phyloP scores from a whole-genome alignment of 495 filamentous ascomycete genomes.

The Podospora didyma region DNA sequence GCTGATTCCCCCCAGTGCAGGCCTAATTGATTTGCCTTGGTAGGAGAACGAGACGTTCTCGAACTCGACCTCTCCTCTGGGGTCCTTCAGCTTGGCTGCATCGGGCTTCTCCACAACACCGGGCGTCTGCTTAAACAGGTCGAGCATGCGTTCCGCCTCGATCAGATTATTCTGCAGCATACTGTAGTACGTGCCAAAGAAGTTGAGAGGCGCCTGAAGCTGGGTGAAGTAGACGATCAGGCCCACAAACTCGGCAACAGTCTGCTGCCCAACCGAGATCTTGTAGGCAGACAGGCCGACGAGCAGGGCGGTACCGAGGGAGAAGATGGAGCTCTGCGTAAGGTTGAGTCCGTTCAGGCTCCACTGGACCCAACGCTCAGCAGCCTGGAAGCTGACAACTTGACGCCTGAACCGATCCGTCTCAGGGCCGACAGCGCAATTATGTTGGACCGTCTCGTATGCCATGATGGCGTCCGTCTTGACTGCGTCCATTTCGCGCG shows the following conservation, averaged over 20 bases:
- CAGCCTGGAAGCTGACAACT: constrained; percentile 71
- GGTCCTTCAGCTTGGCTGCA: constrained; percentile 50
- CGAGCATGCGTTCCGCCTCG: constrained; percentile 85
- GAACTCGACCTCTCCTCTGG: constrained; percentile 75
- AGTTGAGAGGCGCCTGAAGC: constrained; percentile 88
- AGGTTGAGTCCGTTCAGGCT: constrained; percentile 87
- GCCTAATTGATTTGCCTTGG: constrained; percentile 51
- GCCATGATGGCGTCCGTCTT: constrained; percentile 95
- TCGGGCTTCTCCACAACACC: constrained; percentile 66
- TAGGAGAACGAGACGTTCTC: constrained; percentile 83
- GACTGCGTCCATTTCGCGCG: constrained; percentile 86
- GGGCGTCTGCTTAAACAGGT: constrained; percentile 86
- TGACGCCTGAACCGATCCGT: constrained; percentile 74
- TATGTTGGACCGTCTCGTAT: constrained; percentile 97
- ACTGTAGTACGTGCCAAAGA: constrained; percentile 93
- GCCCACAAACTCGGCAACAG: constrained; percentile 74
- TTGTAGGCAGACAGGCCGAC: constrained; percentile 87
- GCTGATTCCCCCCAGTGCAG: constrained; percentile 71
- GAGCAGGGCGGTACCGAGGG: constrained; percentile 77
- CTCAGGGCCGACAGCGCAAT: constrained; percentile 89
- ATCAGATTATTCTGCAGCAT: constrained; percentile 92
- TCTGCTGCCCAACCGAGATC: constrained; percentile 64
- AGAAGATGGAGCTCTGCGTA: constrained; percentile 75
- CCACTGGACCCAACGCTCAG: constrained; percentile 76
- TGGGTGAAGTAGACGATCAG: constrained; percentile 90